Conservation (phyloP, 2,329 filamentous ascomycete species). For the Diaporthe batatas region DNA sequence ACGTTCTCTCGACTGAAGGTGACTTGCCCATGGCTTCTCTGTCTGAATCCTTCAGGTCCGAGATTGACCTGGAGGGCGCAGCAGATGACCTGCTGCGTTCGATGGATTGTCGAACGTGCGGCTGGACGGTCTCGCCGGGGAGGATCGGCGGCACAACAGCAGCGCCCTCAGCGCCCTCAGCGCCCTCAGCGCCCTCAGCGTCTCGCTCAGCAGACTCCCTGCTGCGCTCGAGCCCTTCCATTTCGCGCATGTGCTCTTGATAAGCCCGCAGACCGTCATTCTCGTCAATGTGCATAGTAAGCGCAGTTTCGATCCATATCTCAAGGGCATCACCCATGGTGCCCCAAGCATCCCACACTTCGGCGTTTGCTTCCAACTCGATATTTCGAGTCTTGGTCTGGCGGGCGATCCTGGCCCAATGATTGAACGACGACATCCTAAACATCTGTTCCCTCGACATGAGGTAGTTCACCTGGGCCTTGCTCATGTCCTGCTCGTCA, state of each 20-base stretch:
- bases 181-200: not conserved
- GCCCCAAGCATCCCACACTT: constrained; percentile 41
- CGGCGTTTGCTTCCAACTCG: constrained; percentile 38
- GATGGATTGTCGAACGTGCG: constrained; percentile 42
- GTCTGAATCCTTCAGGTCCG: constrained; percentile 15
- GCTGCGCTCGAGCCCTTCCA: constrained; percentile 31
- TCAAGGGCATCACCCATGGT: constrained; percentile 49
- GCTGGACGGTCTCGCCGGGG: constrained; percentile 32
- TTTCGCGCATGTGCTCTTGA: constrained; percentile 40
- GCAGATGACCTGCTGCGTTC: constrained; percentile 32
- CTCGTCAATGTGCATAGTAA: constrained; percentile 41
- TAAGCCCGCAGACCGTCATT: constrained; percentile 40
- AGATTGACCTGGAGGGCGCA: constrained; percentile 2
- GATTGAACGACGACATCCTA: constrained; percentile 42
- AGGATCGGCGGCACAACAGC: constrained; percentile 7
- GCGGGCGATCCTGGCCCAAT: constrained; percentile 37
- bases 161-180: constrained; percentile 2
- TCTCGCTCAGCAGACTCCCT: constrained; percentile 9
- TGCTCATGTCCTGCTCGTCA: constrained; percentile 35
- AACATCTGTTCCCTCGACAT: constrained; percentile 41
- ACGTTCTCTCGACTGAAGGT: constrained; percentile 39
- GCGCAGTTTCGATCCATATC: constrained; percentile 57
- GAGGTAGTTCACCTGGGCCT: constrained; percentile 39
- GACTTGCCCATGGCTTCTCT: constrained; percentile 29
- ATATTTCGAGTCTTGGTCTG: constrained; percentile 36